Percentiles rank a stretch among this genome's conserved stretches.
phyloP scores from a whole-genome alignment of 2,329 filamentous ascomycete species.

The Fusarium sp. region DNA sequence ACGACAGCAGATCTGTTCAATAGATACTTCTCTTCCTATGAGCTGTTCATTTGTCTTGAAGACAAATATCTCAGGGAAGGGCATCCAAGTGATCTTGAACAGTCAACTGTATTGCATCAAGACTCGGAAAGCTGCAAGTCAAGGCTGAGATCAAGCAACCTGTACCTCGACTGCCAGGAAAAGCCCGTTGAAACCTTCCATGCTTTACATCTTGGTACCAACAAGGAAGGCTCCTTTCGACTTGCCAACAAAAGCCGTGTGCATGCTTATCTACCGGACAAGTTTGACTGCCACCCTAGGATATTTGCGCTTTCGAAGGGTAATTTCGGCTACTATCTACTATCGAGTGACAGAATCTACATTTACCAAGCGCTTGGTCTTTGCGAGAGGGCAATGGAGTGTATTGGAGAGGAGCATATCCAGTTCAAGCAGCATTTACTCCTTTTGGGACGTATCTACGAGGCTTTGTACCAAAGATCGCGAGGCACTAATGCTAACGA shows the following conservation, averaged over 20 bases:
- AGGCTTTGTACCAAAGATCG: not conserved
- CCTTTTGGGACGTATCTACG: not conserved
- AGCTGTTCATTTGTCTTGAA: accelerated
- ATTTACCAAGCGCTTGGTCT: not conserved
- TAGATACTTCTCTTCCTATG: not conserved
- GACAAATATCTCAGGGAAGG: not conserved
- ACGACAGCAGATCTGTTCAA: not conserved
- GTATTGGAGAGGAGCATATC: not conserved
- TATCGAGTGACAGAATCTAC: accelerated
- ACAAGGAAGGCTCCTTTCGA: accelerated
- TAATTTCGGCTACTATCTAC: not conserved
- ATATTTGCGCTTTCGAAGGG: not conserved
- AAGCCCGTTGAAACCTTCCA: not conserved
- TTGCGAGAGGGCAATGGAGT: not conserved
- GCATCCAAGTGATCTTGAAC: accelerated
- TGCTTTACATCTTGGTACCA: not conserved
- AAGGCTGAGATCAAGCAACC: accelerated
- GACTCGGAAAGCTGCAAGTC: not conserved
- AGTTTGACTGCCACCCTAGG: not conserved
- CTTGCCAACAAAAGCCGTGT: not conserved
- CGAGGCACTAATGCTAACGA: accelerated
- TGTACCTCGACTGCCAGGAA: not conserved
- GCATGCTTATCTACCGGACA: accelerated
- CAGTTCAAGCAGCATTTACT: not conserved
- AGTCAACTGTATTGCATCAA: not conserved